Conservation (phyloP, 225 moss, liverwort and hornwort genomes). For the Pseudoscleropodium purum region DNA sequence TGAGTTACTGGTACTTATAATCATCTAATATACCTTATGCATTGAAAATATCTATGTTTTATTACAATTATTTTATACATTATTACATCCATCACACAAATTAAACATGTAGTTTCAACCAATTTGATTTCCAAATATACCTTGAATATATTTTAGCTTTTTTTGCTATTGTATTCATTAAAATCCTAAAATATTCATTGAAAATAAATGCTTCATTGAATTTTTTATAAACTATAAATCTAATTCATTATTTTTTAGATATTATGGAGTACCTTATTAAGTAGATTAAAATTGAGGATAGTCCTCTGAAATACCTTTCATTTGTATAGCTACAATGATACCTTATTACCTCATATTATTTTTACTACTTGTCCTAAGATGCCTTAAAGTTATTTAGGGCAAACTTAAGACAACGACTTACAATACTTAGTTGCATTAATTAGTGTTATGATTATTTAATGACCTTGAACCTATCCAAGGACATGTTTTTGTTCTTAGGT, state of each 20-base stretch:
- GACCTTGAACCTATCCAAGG: constrained; percentile 2
- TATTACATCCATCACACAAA: neutral
- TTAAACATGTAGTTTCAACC: neutral
- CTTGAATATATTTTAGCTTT: neutral
- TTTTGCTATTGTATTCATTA: neutral
- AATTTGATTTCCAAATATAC: neutral
- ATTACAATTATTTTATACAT: neutral
- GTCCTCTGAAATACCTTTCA: neutral
- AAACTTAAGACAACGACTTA: neutral
- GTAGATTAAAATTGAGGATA: neutral
- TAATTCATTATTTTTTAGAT: neutral
- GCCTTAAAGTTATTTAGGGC: constrained; percentile 12
- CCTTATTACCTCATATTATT: neutral
- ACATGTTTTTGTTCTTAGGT: neutral
- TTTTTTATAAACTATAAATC: neutral
- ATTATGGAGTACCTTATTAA: neutral
- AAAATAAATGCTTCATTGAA: neutral
- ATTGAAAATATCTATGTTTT: neutral
- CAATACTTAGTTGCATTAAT: neutral
- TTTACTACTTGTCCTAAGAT: neutral
- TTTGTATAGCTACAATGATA: neutral
- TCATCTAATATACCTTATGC: neutral
- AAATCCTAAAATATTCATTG: neutral
- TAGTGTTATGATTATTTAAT: neutral
- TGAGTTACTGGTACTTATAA: neutral